Conservation (phyloP, 805 yeast genomes). For the Pichia eremophila region DNA sequence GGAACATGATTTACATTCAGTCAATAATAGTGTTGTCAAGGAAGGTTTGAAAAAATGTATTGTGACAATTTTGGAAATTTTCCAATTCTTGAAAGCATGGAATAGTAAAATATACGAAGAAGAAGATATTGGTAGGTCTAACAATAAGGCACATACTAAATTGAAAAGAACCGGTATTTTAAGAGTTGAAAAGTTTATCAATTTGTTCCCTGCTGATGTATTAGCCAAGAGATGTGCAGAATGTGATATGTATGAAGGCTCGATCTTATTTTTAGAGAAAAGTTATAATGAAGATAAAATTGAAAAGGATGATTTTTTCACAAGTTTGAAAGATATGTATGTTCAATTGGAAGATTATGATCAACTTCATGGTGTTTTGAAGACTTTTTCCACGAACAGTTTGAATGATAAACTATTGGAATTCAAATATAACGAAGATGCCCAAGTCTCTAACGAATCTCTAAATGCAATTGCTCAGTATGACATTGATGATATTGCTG, state of each 20-base stretch:
- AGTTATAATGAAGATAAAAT: slow-evolving; percentile 37
- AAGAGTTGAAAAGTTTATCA: slow-evolving; percentile 40
- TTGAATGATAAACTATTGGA: slow-evolving; percentile 70
- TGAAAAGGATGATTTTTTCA: slow-evolving; percentile 31
- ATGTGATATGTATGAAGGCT: slow-evolving; percentile 79
- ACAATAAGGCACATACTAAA: background rate
- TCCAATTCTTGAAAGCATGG: slow-evolving; percentile 85
- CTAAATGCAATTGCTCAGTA: slow-evolving; percentile 53
- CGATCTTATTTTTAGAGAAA: slow-evolving; percentile 78
- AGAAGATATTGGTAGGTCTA: slow-evolving; percentile 10
- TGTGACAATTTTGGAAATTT: slow-evolving; percentile 63
- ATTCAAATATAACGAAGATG: slow-evolving; percentile 75
- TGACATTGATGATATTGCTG: slow-evolving; percentile 14
- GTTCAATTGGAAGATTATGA: slow-evolving; percentile 84
- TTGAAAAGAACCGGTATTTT: slow-evolving; percentile 1
- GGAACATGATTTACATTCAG: slow-evolving; percentile 32
- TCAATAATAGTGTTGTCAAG: slow-evolving; percentile 41
- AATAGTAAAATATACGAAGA: slow-evolving; percentile 31
- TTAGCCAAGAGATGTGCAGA: slow-evolving; percentile 75
- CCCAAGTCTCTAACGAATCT: slow-evolving; percentile 83
- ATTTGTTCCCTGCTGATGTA: slow-evolving; percentile 51
- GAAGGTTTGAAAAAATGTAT: slow-evolving; percentile 59
- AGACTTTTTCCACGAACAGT: slow-evolving; percentile 58
- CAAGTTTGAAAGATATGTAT: slow-evolving; percentile 68
- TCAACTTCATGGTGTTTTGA: slow-evolving; percentile 77